Evolutionary conservation across 2,329 filamentous ascomycete species (phyloP).

Genomic region (Hirsutella rhossiliensis): DNA sequence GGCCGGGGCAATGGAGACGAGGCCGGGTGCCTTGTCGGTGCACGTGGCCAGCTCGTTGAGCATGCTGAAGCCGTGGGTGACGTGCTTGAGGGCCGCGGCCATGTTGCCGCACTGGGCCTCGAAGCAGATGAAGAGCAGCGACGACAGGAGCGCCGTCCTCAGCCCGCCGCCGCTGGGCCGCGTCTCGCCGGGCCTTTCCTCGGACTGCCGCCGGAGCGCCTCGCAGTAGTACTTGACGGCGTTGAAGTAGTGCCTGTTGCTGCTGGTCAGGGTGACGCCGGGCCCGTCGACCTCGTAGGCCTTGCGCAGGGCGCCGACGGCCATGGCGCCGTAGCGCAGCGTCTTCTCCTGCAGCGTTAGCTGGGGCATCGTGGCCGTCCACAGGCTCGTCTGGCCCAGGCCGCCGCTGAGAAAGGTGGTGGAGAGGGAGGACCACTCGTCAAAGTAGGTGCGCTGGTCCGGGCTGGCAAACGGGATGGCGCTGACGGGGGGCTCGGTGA

Average conservation of each 20-base stretch:
- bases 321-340: slow-evolving; percentile 26
- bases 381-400: slow-evolving; percentile 20
- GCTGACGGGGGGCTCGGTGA: slow-evolving; percentile 21
- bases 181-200: slow-evolving; percentile 14
- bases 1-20: slow-evolving; percentile 24
- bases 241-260: slow-evolving; percentile 26
- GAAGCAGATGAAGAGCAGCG: slow-evolving; percentile 28
- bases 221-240: slow-evolving; percentile 28
- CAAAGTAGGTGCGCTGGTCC: slow-evolving; percentile 24
- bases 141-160: slow-evolving; percentile 25
- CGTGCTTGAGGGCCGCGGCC: slow-evolving; percentile 26
- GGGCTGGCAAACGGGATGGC: slow-evolving; percentile 19
- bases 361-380: slow-evolving; percentile 28
- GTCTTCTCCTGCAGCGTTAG: slow-evolving; percentile 24
- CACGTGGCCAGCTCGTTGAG: slow-evolving; percentile 25
- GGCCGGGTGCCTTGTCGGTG: slow-evolving; percentile 19
- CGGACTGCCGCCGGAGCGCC: slow-evolving; percentile 25
- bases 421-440: slow-evolving; percentile 24
- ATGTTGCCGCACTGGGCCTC: slow-evolving; percentile 27
- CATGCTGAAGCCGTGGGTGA: slow-evolving; percentile 27
- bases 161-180: slow-evolving; percentile 18
- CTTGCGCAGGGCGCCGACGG: slow-evolving; percentile 25
- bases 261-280: slow-evolving; percentile 8
- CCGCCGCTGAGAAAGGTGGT: slow-evolving; percentile 22
- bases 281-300: slow-evolving; percentile 15